A percentile compares a stretch with the other conserved stretches of the same genome.
Evolutionary conservation across 176 grass and related monocot species (phyloP).

Genomic region (Phyllostachys edulis): DNA sequence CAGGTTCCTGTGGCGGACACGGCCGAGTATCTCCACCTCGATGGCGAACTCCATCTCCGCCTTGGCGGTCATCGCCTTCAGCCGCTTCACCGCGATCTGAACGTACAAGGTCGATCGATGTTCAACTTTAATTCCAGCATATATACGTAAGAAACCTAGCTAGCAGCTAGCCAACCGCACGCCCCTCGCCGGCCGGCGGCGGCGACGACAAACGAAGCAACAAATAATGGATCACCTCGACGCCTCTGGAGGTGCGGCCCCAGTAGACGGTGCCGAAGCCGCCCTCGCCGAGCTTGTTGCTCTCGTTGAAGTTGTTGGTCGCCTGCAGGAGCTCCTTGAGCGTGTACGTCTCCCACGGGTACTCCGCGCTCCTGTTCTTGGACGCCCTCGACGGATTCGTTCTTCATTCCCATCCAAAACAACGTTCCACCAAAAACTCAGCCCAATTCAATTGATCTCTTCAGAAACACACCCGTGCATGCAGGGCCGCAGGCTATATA

Average conservation of each 20-base stretch:
- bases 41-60: conserved; percentile 81
- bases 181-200: neutral
- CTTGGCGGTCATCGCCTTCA: conserved; percentile 71
- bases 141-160: neutral
- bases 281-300: conserved; percentile 69
- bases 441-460: neutral
- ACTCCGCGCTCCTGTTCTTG: conserved; percentile 49
- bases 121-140: neutral
- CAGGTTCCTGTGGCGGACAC: conserved; percentile 68
- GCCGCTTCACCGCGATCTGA: conserved; percentile 73
- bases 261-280: conserved; percentile 76
- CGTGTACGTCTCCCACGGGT: conserved; percentile 71
- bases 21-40: conserved; percentile 79
- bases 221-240: conserved; percentile 37
- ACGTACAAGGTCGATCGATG: neutral
- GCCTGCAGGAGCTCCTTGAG: conserved; percentile 64
- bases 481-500: neutral
- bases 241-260: conserved; percentile 55
- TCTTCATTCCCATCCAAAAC: neutral
- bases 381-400: conserved; percentile 22
- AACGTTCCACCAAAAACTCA: neutral
- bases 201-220: neutral
- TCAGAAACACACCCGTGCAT: neutral
- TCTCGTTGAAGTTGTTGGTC: conserved; percentile 68
- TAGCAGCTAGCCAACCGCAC: neutral